Evolutionary conservation across 768 basidiomycete species (phyloP).

Genomic region (Serpula lacrymans): DNA sequence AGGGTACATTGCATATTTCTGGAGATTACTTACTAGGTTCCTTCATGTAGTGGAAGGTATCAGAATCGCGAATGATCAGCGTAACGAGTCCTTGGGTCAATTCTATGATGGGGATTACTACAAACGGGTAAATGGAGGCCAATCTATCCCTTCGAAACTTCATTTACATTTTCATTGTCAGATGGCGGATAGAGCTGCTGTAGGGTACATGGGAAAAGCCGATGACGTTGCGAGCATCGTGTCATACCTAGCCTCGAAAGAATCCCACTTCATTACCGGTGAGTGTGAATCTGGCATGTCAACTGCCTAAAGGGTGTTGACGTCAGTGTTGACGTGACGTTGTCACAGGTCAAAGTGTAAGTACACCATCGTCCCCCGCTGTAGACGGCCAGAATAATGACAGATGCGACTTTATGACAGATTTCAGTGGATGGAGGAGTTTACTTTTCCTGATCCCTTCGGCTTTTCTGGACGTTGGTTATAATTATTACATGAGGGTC

Average conservation of each 20-base stretch:
- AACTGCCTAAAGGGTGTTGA: too few relatives aligned
- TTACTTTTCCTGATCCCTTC: constrained; percentile 1
- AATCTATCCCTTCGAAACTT: too few relatives aligned
- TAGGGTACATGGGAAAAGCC: constrained; percentile 10
- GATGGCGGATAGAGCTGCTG: too few relatives aligned
- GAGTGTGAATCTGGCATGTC: too few relatives aligned
- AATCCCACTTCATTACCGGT: constrained; percentile 26
- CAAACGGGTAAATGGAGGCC: not conserved
- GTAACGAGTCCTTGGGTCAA: not conserved
- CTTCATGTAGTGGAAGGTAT: constrained; percentile 2
- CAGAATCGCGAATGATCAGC: not conserved
- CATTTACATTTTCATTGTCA: not conserved
- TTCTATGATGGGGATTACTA: constrained; percentile 2
- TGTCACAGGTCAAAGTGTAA: constrained; percentile 9
- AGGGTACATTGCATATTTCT: constrained; percentile 3
- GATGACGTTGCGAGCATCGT: constrained; percentile 24
- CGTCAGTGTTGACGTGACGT: too few relatives aligned
- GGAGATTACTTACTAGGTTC: not conserved
- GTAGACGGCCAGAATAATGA: too few relatives aligned
- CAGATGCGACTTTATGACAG: constrained; percentile 3
- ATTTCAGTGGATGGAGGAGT: constrained; percentile 5
- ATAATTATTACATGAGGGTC: too few relatives aligned
- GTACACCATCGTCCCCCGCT: too few relatives aligned
- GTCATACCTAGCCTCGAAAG: constrained; percentile 29
- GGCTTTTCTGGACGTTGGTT: too few relatives aligned